A percentile compares a stretch with the other conserved stretches of the same genome.
phyloP scores from a whole-genome alignment of 2,329 filamentous ascomycete species.

The Exophiala spinifera region DNA sequence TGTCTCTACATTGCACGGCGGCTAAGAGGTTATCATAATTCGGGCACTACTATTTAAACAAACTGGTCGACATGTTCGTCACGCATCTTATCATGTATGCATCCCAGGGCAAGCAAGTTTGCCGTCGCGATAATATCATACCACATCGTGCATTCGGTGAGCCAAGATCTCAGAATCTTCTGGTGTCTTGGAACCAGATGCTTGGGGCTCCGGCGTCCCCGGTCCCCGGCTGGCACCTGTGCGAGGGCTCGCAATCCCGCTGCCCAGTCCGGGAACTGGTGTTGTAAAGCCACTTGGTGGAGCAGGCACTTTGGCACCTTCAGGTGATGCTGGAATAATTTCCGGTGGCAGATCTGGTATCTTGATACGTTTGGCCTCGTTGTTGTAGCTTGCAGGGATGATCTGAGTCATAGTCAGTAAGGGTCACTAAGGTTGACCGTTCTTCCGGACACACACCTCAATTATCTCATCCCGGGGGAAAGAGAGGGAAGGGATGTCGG shows the following conservation, averaged over 20 bases:
- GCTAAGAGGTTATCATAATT: constrained; percentile 45
- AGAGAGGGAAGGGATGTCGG: constrained; percentile 86
- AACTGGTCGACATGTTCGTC: neutral
- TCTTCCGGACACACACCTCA: constrained; percentile 55
- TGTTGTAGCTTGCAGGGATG: constrained; percentile 95
- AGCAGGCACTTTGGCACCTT: constrained; percentile 77
- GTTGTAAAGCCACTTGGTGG: constrained; percentile 54
- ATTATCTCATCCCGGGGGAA: constrained; percentile 98
- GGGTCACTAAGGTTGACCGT: neutral
- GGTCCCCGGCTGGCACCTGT: constrained; percentile 18
- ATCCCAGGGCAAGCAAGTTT: neutral
- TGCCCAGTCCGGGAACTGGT: constrained; percentile 38
- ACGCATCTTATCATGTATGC: constrained; percentile 2
- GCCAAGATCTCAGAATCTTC: constrained; percentile 27
- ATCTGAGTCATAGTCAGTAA: constrained; percentile 52
- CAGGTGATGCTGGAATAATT: constrained; percentile 72
- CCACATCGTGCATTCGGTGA: constrained; percentile 30
- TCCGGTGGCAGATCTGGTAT: constrained; percentile 66
- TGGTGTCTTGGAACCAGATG: constrained; percentile 36
- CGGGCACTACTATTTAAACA: too few species aligned
- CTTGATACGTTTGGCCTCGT: constrained; percentile 84
- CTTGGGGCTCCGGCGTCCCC: constrained; percentile 43
- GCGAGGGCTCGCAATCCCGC: constrained; percentile 39
- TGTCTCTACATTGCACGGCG: constrained; percentile 93
- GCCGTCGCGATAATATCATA: constrained; percentile 13